These are phyloP conservation scores for Tilletia walkeri DNA, from an alignment of 1,284 basidiomycete species.

Conservation along the genomic window DNA sequence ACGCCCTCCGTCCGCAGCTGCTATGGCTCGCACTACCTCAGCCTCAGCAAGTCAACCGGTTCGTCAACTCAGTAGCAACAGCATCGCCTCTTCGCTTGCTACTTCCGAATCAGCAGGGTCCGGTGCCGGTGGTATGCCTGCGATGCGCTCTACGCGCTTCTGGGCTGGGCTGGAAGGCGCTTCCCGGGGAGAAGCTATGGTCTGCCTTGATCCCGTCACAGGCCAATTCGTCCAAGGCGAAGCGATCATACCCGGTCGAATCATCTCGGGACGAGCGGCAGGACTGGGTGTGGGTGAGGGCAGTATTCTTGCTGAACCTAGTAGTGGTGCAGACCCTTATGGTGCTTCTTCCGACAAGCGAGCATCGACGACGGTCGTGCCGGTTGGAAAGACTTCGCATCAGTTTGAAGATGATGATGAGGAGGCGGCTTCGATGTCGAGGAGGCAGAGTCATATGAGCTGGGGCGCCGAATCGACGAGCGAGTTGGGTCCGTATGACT, in stretches of 20 bases:
- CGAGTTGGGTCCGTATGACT: constrained; percentile 7
- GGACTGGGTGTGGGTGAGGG: constrained; percentile 32
- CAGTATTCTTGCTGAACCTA: constrained; percentile 31
- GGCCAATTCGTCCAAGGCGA: constrained; percentile 35
- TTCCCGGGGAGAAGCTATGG: constrained; percentile 37
- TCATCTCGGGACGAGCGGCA: constrained; percentile 17
- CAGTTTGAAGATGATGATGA: too few relatives aligned
- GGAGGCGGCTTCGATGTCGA: constrained; percentile 22
- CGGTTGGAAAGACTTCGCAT: too few relatives aligned
- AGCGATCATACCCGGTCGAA: constrained; percentile 35
- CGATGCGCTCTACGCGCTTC: constrained; percentile 40
- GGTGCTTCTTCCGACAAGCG: background rate
- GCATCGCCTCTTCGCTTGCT: background rate
- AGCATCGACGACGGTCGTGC: too few relatives aligned
- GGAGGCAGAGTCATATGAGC: constrained; percentile 10
- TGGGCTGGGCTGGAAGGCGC: constrained; percentile 39
- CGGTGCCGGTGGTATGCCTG: background rate
- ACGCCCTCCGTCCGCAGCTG: constrained; percentile 24
- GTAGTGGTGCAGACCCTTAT: background rate
- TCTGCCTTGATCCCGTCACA: constrained; percentile 37
- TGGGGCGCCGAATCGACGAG: background rate
- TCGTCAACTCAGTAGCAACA: background rate
- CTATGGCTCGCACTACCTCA: constrained; percentile 21
- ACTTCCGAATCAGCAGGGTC: too few relatives aligned
- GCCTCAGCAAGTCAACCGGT: background rate